Evolutionary conservation across 176 grass and related monocot species (phyloP).

Genomic region (Aegilops tauschii): DNA sequence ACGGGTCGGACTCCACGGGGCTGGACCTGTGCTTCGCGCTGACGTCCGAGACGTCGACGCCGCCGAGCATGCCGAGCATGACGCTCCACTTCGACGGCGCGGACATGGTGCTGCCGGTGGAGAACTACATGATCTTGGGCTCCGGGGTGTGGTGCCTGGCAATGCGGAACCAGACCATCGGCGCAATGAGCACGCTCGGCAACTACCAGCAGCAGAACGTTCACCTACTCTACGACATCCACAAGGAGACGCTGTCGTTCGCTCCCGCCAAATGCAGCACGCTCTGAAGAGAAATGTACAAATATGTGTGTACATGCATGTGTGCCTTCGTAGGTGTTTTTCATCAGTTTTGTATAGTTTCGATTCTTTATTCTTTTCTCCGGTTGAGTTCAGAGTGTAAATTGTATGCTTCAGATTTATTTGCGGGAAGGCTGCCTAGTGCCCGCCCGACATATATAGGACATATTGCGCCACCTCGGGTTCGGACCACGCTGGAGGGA

Average conservation of each 20-base stretch:
- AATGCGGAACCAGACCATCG: slow-evolving; percentile 9
- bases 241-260: slow-evolving; percentile 49
- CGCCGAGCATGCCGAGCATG: slow-evolving; percentile 44
- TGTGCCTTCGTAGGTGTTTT: not conserved
- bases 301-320: not conserved
- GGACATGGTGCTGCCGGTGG: slow-evolving; percentile 49
- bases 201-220: slow-evolving; percentile 78
- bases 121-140: slow-evolving; percentile 55
- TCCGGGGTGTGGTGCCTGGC: slow-evolving; percentile 54
- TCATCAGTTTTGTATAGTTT: not conserved
- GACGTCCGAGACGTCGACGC: slow-evolving; percentile 5
- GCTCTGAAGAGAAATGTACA: slow-evolving; percentile 26
- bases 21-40: slow-evolving; percentile 61
- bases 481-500: no score
- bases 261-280: slow-evolving; percentile 41
- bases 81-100: slow-evolving; percentile 54
- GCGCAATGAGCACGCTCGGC: slow-evolving; percentile 38
- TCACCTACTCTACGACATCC: slow-evolving; percentile 72
- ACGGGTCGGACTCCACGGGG: slow-evolving; percentile 24
- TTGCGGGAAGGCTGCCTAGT: not conserved
- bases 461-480: no score
- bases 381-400: no score
- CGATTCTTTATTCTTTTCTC: not conserved
- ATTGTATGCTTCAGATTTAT: not conserved
- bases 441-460: no score